Evolutionary conservation across 257 asterid species (phyloP), one percentile per base, ranked within the genome.

Genomic region (Salvia splendens): DNA sequence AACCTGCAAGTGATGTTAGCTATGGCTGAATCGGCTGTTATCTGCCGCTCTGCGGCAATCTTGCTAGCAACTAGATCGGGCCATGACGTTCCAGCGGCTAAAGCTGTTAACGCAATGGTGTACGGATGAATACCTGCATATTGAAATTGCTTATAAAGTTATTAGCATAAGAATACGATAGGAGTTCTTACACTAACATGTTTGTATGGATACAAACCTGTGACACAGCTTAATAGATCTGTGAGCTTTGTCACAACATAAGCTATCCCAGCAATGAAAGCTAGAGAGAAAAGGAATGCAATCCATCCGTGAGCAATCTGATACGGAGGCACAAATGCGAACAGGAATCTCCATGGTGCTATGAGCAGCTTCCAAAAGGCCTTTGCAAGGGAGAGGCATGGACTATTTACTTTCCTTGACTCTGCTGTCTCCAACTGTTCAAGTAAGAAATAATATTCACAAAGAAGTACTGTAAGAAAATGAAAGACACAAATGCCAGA

Each of bases 1-100:
- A 71, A 89, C 96, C 96, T 89, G 96, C 97, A 92, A 76, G 96
- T 89, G 76, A 89, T 89, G 79, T 92, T 92, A 50, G 98, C 98
- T 53, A 92, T 87, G 75, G 97, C 98, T 43, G 98, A 92, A 75
- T 92, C 98, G 0, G 96, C 97, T 54, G 98, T 87, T 6, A 89
- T 65, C 82, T 92, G 98, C 51, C 97, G 75, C 70, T 92, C 98
- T 24, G 96, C 97, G 52, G 98, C 98, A 78, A 92, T 92, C 83
- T 89, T 92, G 86, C 98, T 92, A 1, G 97, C 97, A 20, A 92
- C 97, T 75, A 92, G 76, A 85, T 92, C 98, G 0, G 97, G 98
- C 97, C 97, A 92, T 4, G 97, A 92, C 52, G 97, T 92, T 64
- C 97, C 98, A 57, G 85, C 88, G 1, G 97, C 97, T 74, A 92